A percentile compares a stretch with the other conserved stretches of the same genome.
phyloP scores from a whole-genome alignment of 352 stramenopile genomes.

The Peronospora destructor region DNA sequence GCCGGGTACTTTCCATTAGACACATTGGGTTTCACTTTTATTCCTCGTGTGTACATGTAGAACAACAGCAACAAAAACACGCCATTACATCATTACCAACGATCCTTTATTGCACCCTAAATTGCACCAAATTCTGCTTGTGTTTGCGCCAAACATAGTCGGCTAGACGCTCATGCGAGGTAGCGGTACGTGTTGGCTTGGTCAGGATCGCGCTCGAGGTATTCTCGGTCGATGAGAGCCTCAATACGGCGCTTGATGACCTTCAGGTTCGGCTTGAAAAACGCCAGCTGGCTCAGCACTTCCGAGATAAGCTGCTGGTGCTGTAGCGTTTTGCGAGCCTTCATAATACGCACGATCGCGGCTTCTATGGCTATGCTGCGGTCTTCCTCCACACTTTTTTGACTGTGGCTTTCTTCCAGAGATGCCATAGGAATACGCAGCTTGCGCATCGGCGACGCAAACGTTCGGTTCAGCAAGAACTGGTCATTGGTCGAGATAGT shows the following conservation, averaged over 20 bases:
- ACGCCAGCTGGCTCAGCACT: slow-evolving; percentile 94
- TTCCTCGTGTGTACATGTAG: background rate
- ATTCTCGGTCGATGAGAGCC: slow-evolving; percentile 96
- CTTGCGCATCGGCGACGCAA: slow-evolving; percentile 94
- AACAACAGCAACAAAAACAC: background rate
- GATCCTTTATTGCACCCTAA: slow-evolving; percentile 23
- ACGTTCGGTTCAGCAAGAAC: slow-evolving; percentile 93
- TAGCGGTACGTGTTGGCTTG: slow-evolving; percentile 95
- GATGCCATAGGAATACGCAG: slow-evolving; percentile 98
- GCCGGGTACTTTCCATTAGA: slow-evolving; percentile 15
- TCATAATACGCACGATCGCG: slow-evolving; percentile 99
- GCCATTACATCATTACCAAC: slow-evolving; percentile 15
- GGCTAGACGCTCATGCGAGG: slow-evolving; percentile 65
- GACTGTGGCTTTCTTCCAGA: slow-evolving; percentile 96
- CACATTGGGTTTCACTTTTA: slow-evolving; percentile 3
- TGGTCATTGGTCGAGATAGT: slow-evolving; percentile 92
- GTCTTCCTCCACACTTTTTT: slow-evolving; percentile 96
- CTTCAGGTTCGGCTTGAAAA: slow-evolving; percentile 98
- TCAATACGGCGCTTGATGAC: slow-evolving; percentile 97
- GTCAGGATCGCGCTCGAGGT: slow-evolving; percentile 94
- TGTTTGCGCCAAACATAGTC: slow-evolving; percentile 8
- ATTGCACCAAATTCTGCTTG: slow-evolving; percentile 15
- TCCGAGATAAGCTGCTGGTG: slow-evolving; percentile 98
- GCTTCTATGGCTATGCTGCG: slow-evolving; percentile 97
- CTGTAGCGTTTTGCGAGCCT: slow-evolving; percentile 94